These are phyloP conservation scores for Hypomyces perniciosus DNA, from an alignment of 2,329 filamentous ascomycete species.

Conservation along the genomic window DNA sequence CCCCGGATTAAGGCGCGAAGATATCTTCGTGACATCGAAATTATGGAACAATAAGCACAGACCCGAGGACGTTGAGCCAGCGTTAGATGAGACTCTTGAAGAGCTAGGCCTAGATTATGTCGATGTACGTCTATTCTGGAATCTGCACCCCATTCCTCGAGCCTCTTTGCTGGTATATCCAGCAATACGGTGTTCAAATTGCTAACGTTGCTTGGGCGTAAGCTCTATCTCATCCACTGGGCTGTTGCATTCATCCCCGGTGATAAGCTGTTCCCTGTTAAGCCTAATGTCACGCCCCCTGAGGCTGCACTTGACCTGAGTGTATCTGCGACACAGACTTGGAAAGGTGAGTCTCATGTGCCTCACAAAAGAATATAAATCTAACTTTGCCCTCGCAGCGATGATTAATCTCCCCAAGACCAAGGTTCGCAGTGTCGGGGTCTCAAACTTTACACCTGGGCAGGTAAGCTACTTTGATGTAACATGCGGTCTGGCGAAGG, in stretches of 20 bases:
- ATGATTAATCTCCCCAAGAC: constrained; percentile 52
- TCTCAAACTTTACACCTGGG: constrained; percentile 60
- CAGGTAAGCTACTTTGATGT: background rate
- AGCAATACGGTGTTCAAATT: background rate
- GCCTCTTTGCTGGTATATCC: background rate
- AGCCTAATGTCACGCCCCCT: constrained; percentile 21
- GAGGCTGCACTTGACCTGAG: constrained; percentile 38
- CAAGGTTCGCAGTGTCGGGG: constrained; percentile 61
- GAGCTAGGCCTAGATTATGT: constrained; percentile 53
- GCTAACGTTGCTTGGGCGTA: background rate
- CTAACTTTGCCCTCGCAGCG: constrained; percentile 16
- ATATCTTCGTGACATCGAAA: constrained; percentile 50
- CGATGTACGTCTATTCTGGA: constrained; percentile 31
- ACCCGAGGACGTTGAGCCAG: constrained; percentile 52
- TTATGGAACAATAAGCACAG: constrained; percentile 54
- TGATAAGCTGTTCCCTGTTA: constrained; percentile 40
- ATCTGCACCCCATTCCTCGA: background rate
- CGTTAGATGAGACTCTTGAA: constrained; percentile 49
- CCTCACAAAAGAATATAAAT: too few relatives aligned
- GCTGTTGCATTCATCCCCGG: constrained; percentile 42
- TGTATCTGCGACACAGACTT: constrained; percentile 38
- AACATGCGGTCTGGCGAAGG: background rate
- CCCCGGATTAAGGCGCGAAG: constrained; percentile 42
- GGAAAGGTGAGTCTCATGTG: constrained; percentile 24
- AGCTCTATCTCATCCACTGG: constrained; percentile 60